Evolutionary conservation across 345 rosid species (phyloP), one percentile per base, ranked within the genome.

Genomic region (Geranium brycei): DNA sequence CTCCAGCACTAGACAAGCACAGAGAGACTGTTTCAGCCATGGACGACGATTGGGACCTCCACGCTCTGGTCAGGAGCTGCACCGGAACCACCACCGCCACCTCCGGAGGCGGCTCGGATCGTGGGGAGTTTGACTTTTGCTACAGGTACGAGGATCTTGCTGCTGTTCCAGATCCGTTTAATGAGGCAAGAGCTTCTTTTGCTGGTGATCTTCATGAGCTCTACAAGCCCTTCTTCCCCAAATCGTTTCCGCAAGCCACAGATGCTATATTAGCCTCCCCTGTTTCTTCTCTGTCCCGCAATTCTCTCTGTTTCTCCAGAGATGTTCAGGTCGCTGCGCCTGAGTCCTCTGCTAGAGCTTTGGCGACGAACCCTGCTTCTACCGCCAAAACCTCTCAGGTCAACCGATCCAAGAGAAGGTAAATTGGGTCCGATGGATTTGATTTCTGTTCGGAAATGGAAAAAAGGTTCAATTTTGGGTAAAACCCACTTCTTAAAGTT

Each of bases 381-480:
- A 66, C 85, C 66, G 67, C 82, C 31, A 47, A 13, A 47, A 10
- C 13, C 14, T 76, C 91, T 71, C 84, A 66, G 18, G 35, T 77
- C 57, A 76, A 86, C 73, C 78, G 96, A 77, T 83, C 99, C 67
- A 95, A 91, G 78, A 85, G 89, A 85, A 88, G 96, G 99, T 91
- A 65, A 32, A 19, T 63, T 40, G 4, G 17, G 7, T 15, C 4
- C 1, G 3, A 17, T 0, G 3, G 17, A 62, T 51, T 35, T 6
- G 38, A 4, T 35, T 38, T 1, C 0, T 13, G 15, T 19, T 63
- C 17, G 8, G 53, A 31, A 4, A 47, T 31, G 40, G 56, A n/a
- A 19, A 56, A 64, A 55, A 41, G 17, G 17, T 53, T 17, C 55
- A 19, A 12, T 62, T 62, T 35, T 41, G 64, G 64, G 1, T 47